phyloP scores from a whole-genome alignment of 495 filamentous ascomycete species.

The Hypoxylon perforatum region DNA sequence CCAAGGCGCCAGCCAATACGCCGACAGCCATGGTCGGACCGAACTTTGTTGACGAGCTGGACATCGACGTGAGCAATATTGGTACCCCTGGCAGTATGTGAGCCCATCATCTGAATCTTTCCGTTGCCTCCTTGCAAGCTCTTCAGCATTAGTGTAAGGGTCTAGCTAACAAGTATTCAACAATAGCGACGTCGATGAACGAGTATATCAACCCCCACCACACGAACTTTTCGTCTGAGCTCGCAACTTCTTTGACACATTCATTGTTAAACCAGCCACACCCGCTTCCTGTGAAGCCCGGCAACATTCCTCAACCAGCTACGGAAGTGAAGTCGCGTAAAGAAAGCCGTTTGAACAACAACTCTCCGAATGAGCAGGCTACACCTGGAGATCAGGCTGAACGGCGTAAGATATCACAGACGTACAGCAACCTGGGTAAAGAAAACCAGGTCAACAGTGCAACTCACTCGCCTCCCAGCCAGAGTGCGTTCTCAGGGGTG shows the following conservation, averaged over 20 bases:
- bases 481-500: conserved; percentile 35
- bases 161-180: conserved; percentile 8
- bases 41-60: conserved; percentile 42
- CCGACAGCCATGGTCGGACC: conserved; percentile 42
- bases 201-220: conserved; percentile 42
- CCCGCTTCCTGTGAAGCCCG: conserved; percentile 46
- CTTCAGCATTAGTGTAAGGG: not conserved
- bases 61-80: conserved; percentile 36
- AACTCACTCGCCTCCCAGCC: conserved; percentile 42
- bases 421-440: conserved; percentile 42
- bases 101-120: not conserved
- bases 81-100: conserved; percentile 40
- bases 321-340: conserved; percentile 54
- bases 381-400: conserved; percentile 35
- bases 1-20: conserved; percentile 55
- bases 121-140: not conserved
- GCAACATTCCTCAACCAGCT: conserved; percentile 42
- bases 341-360: conserved; percentile 46
- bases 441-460: conserved; percentile 35
- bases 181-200: conserved; percentile 37
- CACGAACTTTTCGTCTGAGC: conserved; percentile 45
- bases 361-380: conserved; percentile 24
- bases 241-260: conserved; percentile 54
- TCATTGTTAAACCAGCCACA: conserved; percentile 59
- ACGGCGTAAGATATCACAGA: conserved; percentile 51